Base-by-base conservation (phyloP, 805 yeast species). In the Naumovozyma dairenensis region DNA sequence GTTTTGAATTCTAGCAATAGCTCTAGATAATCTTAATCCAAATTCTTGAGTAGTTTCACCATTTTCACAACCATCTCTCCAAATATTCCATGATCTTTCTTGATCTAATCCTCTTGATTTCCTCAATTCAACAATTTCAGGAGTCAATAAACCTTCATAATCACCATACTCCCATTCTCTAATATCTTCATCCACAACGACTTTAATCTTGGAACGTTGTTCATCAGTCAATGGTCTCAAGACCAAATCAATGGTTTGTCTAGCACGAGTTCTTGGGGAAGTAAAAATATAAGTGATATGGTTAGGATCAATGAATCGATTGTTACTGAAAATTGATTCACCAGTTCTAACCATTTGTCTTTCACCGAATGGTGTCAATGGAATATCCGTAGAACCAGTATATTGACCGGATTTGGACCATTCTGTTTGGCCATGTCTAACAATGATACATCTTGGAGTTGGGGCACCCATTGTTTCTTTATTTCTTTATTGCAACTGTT, bases 151-250 rank as follows among this genome's bases (percentile, higher is more conserved):
- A 4, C 97, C 97, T 65, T 89, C 97, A 57, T 89, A 89, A 51
- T 83, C 92, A 45, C 97, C 97, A 50, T 89, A 89, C 45, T 84
- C 93, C 96, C 96, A 89, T 60, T 89, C 97, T 46, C 92, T 71
- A 32, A 86, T 59, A 48, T 84, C 86, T 31, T 81, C 74, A 42
- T 76, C 79, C 14, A 67, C 67, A 37, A 63, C 59, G 28, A 69
- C 48, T 6, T 67, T 62, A 31, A 77, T 66, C 5, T 57, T 42
- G 7, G 63, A 42, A 38, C 60, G 65, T 13, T 64, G 59, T 17
- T 62, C 64, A 10, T 61, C 66, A 16, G 66, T 64, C 29, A 77
- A 50, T 4, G 62, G 52, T 37, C 69, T 72, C 28, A 80, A 57
- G 13, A 86, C 62, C 39, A 86, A 63, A 13, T 78, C 69, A 33